Evolutionary conservation across 1,284 basidiomycete species (phyloP).

Genomic region (Ceratobasidium sp.): DNA sequence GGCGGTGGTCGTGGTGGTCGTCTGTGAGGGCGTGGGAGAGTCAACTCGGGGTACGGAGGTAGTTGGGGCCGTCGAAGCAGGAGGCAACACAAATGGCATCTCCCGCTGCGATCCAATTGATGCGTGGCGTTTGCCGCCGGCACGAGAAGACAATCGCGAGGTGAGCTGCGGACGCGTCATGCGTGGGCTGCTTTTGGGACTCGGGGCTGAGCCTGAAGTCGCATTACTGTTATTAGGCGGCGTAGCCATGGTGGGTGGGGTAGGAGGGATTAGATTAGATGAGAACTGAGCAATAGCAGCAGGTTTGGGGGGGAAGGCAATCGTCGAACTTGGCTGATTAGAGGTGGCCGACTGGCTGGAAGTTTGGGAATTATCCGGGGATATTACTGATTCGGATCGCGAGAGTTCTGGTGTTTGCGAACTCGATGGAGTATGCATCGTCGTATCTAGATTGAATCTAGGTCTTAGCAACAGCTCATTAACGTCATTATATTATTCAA

Average conservation of each 20-base stretch:
- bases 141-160: conserved; percentile 33
- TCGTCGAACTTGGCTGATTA: conserved; percentile 5
- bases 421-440: conserved; percentile 10
- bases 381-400: conserved; percentile 11
- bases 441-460: background rate
- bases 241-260: conserved; percentile 18
- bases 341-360: conserved; percentile 20
- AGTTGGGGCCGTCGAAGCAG: background rate
- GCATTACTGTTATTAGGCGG: background rate
- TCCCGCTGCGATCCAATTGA: conserved; percentile 34
- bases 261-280: conserved; percentile 30
- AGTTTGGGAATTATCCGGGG: too few relatives aligned
- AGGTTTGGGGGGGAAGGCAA: background rate
- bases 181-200: background rate
- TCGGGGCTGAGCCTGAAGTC: background rate
- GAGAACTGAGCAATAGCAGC: background rate
- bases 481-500: background rate
- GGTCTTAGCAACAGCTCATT: background rate
- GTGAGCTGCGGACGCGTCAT: conserved; percentile 34
- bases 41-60: background rate
- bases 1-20: background rate
- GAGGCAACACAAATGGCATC: conserved; percentile 12
- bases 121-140: conserved; percentile 41
- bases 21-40: background rate
- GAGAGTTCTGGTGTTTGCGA: background rate